Base-by-base conservation (phyloP, 78 protist species). In the Dictyostelium firmibasis region DNA sequence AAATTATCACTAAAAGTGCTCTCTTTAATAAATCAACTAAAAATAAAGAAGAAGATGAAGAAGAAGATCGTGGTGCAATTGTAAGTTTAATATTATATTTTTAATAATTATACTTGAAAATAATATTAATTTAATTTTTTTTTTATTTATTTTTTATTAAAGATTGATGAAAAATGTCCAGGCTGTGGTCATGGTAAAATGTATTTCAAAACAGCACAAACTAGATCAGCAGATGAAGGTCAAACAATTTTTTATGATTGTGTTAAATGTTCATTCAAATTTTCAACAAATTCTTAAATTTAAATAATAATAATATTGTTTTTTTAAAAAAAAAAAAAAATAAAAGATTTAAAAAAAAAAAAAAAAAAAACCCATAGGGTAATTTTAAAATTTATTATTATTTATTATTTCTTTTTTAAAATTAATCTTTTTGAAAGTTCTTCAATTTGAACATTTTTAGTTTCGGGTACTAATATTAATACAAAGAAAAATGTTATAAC, bases 151-250 rank as follows among this genome's bases (percentile, higher is more conserved):
- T n/a, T n/a, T n/a, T n/a, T n/a, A n/a, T 20, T 57, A 41, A 41
- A 92, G 84, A 85, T 93, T 64, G 82, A 77, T 60, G 96, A 93
- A 41, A n/a, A 72, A 35, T 93, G 96, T 44, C 96, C 96, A 50
- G 67, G 86, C 1, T 98, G 99, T 85, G 81, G 94, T 64, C 93
- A 97, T 64, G 36, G 72, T 47, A 88, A 92, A 64, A 69, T 84
- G 69, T 76, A 75, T 53, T 98, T 95, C 92, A 95, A 83, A 62
- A 97, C 98, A 33, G 85, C 95, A 74, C 99, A 98, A 87, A 89
- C 97, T 57, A 94, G 99, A 50, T 91, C 97, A 10, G 99, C 97
- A 9, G 99, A 98, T 87, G 99, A 98, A 83, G 99, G 99, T 20
- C 97, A 93, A 79, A 97, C 99, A n/a, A 85, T 98, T 60, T 97